These are phyloP conservation scores for Xylaria sp. DNA, from an alignment of 2,329 filamentous ascomycete species.

Conservation along the genomic window DNA sequence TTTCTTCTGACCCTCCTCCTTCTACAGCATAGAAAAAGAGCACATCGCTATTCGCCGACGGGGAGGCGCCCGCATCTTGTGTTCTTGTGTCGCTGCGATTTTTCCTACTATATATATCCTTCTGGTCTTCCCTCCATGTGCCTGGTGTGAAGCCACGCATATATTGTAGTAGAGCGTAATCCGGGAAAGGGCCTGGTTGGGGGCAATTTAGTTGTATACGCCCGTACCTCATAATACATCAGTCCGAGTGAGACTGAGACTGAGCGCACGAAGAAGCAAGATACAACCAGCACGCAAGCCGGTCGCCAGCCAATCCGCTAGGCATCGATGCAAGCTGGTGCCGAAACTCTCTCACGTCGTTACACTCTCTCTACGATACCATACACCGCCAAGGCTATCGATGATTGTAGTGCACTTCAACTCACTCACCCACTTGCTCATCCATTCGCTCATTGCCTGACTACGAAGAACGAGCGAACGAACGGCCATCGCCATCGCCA, in stretches of 20 bases:
- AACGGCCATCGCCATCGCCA: constrained; percentile 3
- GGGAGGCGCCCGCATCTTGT: constrained; percentile 10
- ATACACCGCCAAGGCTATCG: neutral
- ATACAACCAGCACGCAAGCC: neutral
- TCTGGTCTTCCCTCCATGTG: neutral
- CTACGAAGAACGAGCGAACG: neutral
- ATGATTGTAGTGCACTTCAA: neutral
- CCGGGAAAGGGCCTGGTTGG: constrained; percentile 7
- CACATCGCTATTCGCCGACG: neutral
- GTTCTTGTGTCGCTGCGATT: neutral
- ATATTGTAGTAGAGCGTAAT: constrained; percentile 12
- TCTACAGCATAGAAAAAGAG: constrained; percentile 5
- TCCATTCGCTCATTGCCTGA: neutral
- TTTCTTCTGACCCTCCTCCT: neutral
- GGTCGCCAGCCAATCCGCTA: constrained; percentile 18
- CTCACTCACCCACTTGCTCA: neutral
- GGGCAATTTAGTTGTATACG: constrained; percentile 1
- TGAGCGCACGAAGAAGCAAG: neutral
- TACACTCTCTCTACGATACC: constrained; percentile 9
- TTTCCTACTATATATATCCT: neutral
- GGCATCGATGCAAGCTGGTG: constrained; percentile 32
- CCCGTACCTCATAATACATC: constrained; percentile 8
- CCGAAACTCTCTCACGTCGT: constrained; percentile 34
- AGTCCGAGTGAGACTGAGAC: constrained; percentile 2
- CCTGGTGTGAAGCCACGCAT: constrained; percentile 1